These are phyloP conservation scores for thale cress (Arabidopsis thaliana) DNA, from an alignment of 345 rosid genomes.

Conservation along the genomic window TAIR10.1 NC_003076.8:18325501-18326000, in stretches of 20 bases:
- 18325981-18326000: background rate
- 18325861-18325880: slow-evolving; percentile 5
- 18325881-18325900: slow-evolving; percentile 10
- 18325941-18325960: slow-evolving; percentile 32
- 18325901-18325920: slow-evolving; percentile 5
- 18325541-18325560: slow-evolving; percentile 20
- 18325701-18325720: slow-evolving; percentile 29
- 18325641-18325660: slow-evolving; percentile 26
- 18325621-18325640: slow-evolving; percentile 9
- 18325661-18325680: background rate
- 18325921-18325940: slow-evolving; percentile 32
- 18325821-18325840: slow-evolving; percentile 18
- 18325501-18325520: no score
- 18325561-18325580: slow-evolving; percentile 15
- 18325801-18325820: slow-evolving; percentile 17
- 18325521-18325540: no score
- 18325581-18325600: slow-evolving; percentile 26
- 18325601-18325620: slow-evolving; percentile 29
- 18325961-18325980: slow-evolving; percentile 40
- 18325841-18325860: slow-evolving; percentile 1
- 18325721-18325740: slow-evolving; percentile 10
- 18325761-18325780: slow-evolving; percentile 14
- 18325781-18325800: slow-evolving; percentile 18
- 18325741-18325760: slow-evolving; percentile 24
- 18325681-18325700: slow-evolving; percentile 8